Evolutionary conservation across 1,284 basidiomycete species (phyloP), one percentile per base, ranked within the genome.

Genomic region (Apiotrichum sp.): DNA sequence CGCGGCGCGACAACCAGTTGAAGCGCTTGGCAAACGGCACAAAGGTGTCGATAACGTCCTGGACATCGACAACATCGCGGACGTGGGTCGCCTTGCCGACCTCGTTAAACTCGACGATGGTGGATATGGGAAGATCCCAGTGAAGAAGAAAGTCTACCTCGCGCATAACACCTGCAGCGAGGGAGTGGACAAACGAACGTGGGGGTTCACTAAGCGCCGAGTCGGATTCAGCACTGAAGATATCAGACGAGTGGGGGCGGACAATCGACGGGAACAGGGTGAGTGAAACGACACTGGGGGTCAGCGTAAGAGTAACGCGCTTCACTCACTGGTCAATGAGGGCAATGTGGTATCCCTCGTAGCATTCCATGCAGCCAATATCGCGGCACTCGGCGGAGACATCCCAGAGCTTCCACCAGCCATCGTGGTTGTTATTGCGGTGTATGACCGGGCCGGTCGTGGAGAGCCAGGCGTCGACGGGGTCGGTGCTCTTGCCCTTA

Each of bases 81-180:
- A 76, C 61, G 42, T 71, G 68, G 6, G 68, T 71, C 2, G 71
- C 72, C 61, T 72, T 72, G 51, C 74, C 71, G 44, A 70, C 69
- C 57, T 76, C 74, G 58, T 76, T 76, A 60, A 76, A 74, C 53
- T 74, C 66, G 22, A 76, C 70, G 33, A 71, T 59, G 5, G 74
- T 76, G 4, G 66, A 65, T 16, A 76, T 57, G 7, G 66, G 68
- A 35, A 76, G 53, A 42, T 72, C 66, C 70, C 70, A 75, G 35
- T 61, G 61, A 0, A 76, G 54, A 1, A 69, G 42, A 36, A 62
- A 62, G 22, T 68, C 65, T 44, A 71, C 65, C 50, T 73, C 70
- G 40, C 51, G 57, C 35, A 63, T 53, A 7, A 72, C 38, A 9
- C 58, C 58, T 2, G 59, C 56, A 0, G 62, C 64, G 10, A 68